Evolutionary conservation across 805 yeast genomes (phyloP).

Genomic region (Sugiyamaella floridensis): DNA sequence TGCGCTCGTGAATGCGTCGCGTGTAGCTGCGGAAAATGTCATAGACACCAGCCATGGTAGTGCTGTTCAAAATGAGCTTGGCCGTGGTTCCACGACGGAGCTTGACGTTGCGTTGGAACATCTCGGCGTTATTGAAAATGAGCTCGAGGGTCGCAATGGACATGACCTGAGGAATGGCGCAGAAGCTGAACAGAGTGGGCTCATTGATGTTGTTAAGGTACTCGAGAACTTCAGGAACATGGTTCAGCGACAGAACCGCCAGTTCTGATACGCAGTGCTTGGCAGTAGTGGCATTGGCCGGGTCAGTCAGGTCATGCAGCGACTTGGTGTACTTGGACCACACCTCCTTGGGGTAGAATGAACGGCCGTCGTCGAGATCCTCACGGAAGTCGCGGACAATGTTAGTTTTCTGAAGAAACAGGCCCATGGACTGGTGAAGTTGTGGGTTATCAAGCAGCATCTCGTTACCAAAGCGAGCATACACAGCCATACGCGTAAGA

Average conservation of each 20-base stretch:
- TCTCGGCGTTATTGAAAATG: constrained; percentile 71
- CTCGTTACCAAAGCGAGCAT: constrained; percentile 62
- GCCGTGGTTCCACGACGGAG: constrained; percentile 87
- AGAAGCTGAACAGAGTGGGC: constrained; percentile 78
- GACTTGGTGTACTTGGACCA: constrained; percentile 74
- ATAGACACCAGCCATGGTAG: constrained; percentile 69
- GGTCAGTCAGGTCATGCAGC: constrained; percentile 52
- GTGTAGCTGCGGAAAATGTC: constrained; percentile 70
- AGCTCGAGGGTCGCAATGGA: constrained; percentile 90
- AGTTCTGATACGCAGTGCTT: constrained; percentile 73
- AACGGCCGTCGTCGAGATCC: constrained; percentile 83
- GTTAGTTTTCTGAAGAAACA: constrained; percentile 90
- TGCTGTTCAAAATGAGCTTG: constrained; percentile 60
- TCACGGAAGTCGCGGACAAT: constrained; percentile 93
- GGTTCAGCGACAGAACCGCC: constrained; percentile 70
- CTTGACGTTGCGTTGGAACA: constrained; percentile 69
- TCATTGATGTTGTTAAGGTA: constrained; percentile 74
- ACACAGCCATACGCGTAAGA: constrained; percentile 69
- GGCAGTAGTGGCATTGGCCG: constrained; percentile 47
- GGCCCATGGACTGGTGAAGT: constrained; percentile 81
- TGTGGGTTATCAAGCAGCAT: constrained; percentile 47
- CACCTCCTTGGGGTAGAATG: constrained; percentile 93
- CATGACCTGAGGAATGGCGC: constrained; percentile 99
- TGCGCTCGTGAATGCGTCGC: constrained; percentile 68
- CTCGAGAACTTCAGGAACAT: constrained; percentile 66